Evolutionary conservation across 1,284 basidiomycete species (phyloP).

Genomic region (Ustilago vetiveriae): DNA sequence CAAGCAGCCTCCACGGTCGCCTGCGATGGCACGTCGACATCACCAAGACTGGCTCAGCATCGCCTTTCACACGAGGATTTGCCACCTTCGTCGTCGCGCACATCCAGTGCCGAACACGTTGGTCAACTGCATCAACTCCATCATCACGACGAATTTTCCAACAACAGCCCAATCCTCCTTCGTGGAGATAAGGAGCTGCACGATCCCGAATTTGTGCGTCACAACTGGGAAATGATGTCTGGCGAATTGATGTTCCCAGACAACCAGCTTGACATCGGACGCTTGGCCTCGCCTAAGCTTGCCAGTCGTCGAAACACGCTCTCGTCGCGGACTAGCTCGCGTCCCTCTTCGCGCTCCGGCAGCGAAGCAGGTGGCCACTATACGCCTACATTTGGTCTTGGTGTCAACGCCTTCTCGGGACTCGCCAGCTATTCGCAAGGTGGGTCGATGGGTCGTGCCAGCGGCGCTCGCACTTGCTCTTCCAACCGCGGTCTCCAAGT

Average conservation of each 20-base stretch:
- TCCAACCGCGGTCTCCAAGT: constrained; percentile 28
- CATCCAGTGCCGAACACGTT: constrained; percentile 16
- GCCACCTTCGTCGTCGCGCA: constrained; percentile 6
- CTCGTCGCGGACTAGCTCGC: constrained; percentile 32
- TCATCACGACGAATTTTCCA: constrained; percentile 11
- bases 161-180: constrained; percentile 30
- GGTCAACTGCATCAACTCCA: constrained; percentile 6
- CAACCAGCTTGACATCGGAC: constrained; percentile 29
- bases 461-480: constrained; percentile 4
- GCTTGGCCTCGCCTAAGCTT: constrained; percentile 16
- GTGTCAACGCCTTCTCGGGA: constrained; percentile 27
- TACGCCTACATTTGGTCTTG: constrained; percentile 17
- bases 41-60: constrained; percentile 13
- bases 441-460: constrained; percentile 4
- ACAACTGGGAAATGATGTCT: constrained; percentile 46
- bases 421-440: constrained; percentile 31
- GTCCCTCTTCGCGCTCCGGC: constrained; percentile 36
- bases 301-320: constrained; percentile 31
- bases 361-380: constrained; percentile 27
- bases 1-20: constrained; percentile 19
- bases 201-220: constrained; percentile 43
- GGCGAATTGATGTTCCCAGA: constrained; percentile 21
- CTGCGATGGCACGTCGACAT: constrained; percentile 18
- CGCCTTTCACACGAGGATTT: constrained; percentile 20
- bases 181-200: constrained; percentile 42